These are phyloP conservation scores for Starmerella gropengiesseri DNA, from an alignment of 805 yeast species.

Conservation along the genomic window DNA sequence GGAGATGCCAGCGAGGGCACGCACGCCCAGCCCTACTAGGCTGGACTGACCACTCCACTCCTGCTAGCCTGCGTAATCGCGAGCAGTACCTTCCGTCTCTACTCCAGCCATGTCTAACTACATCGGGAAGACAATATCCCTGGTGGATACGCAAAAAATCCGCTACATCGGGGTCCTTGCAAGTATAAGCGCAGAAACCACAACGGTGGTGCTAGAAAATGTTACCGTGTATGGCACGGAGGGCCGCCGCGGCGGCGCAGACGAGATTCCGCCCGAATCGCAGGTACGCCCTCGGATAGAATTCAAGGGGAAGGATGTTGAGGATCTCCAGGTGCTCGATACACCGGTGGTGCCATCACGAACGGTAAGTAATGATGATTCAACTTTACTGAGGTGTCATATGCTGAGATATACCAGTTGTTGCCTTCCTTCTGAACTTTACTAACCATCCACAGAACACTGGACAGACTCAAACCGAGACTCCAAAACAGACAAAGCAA, in stretches of 20 bases:
- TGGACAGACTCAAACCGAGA: constrained; percentile 8
- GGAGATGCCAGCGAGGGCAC: too few species aligned
- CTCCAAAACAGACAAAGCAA: neutral
- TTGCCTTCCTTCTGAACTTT: constrained; percentile 39
- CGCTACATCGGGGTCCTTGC: constrained; percentile 84
- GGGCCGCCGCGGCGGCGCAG: constrained; percentile 61
- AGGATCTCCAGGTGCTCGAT: constrained; percentile 77
- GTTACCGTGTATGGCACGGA: constrained; percentile 88
- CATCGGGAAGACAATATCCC: constrained; percentile 79
- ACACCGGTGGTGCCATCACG: constrained; percentile 1
- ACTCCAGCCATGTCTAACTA: constrained; percentile 66
- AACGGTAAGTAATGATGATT: constrained; percentile 26
- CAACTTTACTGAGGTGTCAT: constrained; percentile 24
- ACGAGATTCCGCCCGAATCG: constrained; percentile 40
- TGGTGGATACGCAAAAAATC: constrained; percentile 66
- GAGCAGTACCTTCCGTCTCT: neutral
- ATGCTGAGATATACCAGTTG: constrained; percentile 27
- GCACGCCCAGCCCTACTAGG: too few species aligned
- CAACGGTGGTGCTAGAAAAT: constrained; percentile 71
- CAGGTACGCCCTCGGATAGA: constrained; percentile 44
- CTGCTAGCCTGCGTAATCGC: too few species aligned
- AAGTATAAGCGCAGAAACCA: constrained; percentile 76
- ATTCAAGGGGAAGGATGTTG: constrained; percentile 85
- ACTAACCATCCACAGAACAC: constrained; percentile 17
- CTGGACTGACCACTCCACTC: too few species aligned